phyloP scores from a whole-genome alignment of 139 green algal species.

The Chlorella vulgaris region DNA sequence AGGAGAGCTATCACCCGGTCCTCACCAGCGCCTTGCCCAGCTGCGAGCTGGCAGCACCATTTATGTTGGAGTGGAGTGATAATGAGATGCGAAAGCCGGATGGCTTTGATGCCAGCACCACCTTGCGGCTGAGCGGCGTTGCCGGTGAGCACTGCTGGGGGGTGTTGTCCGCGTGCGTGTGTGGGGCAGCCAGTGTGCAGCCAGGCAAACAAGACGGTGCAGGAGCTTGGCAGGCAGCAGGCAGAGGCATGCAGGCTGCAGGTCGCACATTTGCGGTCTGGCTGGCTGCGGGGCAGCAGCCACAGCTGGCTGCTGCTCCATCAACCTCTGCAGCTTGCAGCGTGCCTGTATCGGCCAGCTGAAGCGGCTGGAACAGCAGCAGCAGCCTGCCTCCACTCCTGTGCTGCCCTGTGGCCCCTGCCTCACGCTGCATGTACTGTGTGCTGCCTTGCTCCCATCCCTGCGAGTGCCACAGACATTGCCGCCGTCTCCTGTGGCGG shows the following conservation, averaged over 20 bases:
- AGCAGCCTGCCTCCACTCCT: too few species aligned
- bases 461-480: constrained; percentile 11
- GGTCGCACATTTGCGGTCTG: too few species aligned
- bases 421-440: too few species aligned
- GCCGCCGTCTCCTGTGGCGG: constrained; percentile 31
- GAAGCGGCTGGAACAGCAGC: too few species aligned
- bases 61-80: constrained; percentile 18
- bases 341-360: too few species aligned
- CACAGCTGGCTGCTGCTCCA: too few species aligned
- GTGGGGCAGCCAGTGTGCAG: not conserved
- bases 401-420: not conserved
- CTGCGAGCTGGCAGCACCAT: constrained; percentile 15
- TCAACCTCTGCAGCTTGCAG: too few species aligned
- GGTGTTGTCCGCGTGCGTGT: not conserved
- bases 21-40: not conserved
- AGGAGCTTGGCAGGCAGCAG: too few species aligned
- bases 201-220: too few species aligned
- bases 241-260: too few species aligned
- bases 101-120: not conserved
- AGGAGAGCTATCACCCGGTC: too few species aligned
- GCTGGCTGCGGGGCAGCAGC: too few species aligned
- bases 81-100: constrained; percentile 10
- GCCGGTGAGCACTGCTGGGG: not conserved
- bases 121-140: constrained; percentile 1
- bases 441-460: not conserved